Base-by-base conservation (phyloP, 192 early-diverging fungal species). In the Backusella westeae region DNA sequence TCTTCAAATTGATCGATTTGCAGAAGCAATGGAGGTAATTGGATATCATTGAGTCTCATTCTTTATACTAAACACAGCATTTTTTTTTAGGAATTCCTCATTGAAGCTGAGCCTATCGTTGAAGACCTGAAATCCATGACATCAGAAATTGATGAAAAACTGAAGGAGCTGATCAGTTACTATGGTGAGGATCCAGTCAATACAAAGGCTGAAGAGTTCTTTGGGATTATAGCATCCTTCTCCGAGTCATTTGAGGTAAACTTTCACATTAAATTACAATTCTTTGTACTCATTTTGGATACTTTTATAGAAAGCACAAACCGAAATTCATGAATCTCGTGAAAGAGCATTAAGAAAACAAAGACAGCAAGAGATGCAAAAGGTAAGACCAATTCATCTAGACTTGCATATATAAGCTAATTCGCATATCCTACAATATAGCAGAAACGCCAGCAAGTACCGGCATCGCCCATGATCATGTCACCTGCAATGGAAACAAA, bases 151-250 rank as follows among this genome's bases (percentile, higher is more conserved):
- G 88, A 89, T 53, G 83, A 87, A 29, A 79, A 85, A 17, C 65
- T 86, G 7, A 85, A 77, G 46, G 41, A 81, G 36, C 63, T 89
- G 12, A 75, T 87, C 29, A 71, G 78, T 19, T 89, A 85, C 56
- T 89, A 85, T 67, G 86, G 88, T 6, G 88, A 89, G 56, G 86
- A 89, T 74, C 81, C 88, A 21, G 39, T 49, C 12, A 49, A 63
- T 21, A 86, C 76, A 15, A 87, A 87, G 52, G 78, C 85, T 19
- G 88, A 89, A 75, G 88, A 87, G 59, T 89, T 89, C 73, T 89
- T 87, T 70, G 80, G 81, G 0, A 84, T 86, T 69, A 77, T 89
- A 15, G 74, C 83, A 9, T 81, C 85, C 3, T 89, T 89, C 49
- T 76, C 83, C 0, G 77, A 77, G 21, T 75, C 82, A 36, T 85